These are phyloP conservation scores for Zygosaccharomyces bisporus DNA, from an alignment of 805 yeast genomes.

Conservation along the genomic window DNA sequence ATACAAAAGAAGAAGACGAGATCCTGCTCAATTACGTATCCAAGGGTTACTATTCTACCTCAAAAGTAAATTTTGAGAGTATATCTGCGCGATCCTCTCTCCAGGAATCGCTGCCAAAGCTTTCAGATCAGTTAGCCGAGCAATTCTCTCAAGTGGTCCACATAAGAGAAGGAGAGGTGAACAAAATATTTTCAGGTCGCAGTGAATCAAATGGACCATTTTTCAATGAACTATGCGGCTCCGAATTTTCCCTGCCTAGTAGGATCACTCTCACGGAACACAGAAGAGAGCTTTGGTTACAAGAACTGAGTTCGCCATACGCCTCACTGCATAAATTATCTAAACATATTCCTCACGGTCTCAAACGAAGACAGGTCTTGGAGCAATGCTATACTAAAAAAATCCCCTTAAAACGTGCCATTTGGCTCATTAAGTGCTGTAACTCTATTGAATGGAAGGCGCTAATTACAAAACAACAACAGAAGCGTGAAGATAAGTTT, in stretches of 20 bases:
- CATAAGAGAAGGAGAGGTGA: constrained; percentile 33
- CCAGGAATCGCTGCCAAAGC: constrained; percentile 33
- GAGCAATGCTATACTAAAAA: constrained; percentile 66
- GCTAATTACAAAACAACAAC: constrained; percentile 15
- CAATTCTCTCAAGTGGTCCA: constrained; percentile 30
- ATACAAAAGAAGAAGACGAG: constrained; percentile 32
- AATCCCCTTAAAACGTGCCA: constrained; percentile 75
- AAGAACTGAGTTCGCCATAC: constrained; percentile 65
- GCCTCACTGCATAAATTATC: constrained; percentile 66
- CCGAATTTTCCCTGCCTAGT: constrained; percentile 32
- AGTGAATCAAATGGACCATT: constrained; percentile 8
- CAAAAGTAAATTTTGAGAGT: constrained; percentile 36
- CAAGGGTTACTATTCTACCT: constrained; percentile 34
- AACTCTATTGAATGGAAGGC: constrained; percentile 62
- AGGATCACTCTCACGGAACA: constrained; percentile 87
- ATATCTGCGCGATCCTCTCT: constrained; percentile 37
- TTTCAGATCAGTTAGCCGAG: constrained; percentile 29
- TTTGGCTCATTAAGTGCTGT: constrained; percentile 89
- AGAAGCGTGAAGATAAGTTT: constrained; percentile 12
- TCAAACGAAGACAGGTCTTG: constrained; percentile 64
- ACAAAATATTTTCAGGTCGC: constrained; percentile 25
- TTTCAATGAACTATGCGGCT: constrained; percentile 29
- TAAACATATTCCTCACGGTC: constrained; percentile 85
- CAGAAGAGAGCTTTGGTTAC: constrained; percentile 80
- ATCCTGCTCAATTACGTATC: constrained; percentile 32